phyloP scores from a whole-genome alignment of 306 rosid genomes.

The Casuarina glauca region DNA sequence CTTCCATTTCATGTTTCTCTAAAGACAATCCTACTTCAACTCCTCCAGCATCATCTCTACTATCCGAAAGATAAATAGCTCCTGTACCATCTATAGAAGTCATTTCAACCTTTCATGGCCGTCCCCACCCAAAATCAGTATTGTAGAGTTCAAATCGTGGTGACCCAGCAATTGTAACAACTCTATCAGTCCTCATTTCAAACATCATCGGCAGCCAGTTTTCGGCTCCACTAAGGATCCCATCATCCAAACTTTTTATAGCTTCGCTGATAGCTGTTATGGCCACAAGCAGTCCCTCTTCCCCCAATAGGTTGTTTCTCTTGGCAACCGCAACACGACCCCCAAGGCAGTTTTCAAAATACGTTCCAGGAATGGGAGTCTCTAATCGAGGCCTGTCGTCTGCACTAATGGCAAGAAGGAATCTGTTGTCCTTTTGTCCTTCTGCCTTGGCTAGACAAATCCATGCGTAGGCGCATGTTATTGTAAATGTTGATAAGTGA shows the following conservation, averaged over 20 bases:
- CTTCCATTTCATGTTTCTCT: constrained; percentile 13
- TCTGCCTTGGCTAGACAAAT: too few species aligned
- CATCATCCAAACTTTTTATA: constrained; percentile 20
- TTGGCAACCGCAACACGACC: background rate
- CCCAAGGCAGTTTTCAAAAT: constrained; percentile 48
- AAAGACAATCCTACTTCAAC: constrained; percentile 37
- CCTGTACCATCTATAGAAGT: constrained; percentile 23
- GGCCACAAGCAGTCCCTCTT: too few species aligned
- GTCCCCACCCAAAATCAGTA: constrained; percentile 56
- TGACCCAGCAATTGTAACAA: constrained; percentile 45
- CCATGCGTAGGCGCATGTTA: too few species aligned
- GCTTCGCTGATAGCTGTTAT: constrained; percentile 14
- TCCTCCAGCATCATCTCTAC: constrained; percentile 26
- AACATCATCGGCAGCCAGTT: background rate
- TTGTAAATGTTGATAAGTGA: too few species aligned
- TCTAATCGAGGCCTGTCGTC: constrained; percentile 34
- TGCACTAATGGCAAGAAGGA: background rate
- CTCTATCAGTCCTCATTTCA: background rate
- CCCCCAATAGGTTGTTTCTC: too few species aligned
- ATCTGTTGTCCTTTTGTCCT: too few species aligned
- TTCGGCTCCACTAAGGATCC: constrained; percentile 20
- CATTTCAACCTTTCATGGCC: constrained; percentile 41
- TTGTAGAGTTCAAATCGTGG: constrained; percentile 45
- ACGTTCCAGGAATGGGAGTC: constrained; percentile 23
- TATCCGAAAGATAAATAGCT: constrained; percentile 34